phyloP scores from a whole-genome alignment of 495 filamentous ascomycete genomes.

The Daldinia concentrica region DNA sequence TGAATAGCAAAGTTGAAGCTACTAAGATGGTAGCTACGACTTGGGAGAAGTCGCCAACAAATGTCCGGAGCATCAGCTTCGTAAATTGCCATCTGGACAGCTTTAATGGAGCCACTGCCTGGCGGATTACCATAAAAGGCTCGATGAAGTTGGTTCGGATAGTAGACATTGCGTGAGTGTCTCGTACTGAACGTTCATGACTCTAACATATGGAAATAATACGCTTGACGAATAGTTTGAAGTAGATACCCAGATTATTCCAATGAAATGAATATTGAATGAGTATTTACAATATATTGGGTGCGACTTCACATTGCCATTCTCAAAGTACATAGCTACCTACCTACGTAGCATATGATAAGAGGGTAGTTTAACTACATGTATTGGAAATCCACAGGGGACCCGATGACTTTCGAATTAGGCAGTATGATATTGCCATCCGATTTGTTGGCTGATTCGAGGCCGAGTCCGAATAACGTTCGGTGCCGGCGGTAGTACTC shows the following conservation, averaged over 20 bases:
- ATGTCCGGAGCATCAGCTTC: background rate
- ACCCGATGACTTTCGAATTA: background rate
- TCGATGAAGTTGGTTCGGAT: background rate
- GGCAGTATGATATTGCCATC: background rate
- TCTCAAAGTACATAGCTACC: background rate
- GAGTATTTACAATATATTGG: background rate
- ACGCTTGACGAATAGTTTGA: background rate
- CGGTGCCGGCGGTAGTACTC: background rate
- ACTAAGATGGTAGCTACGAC: background rate
- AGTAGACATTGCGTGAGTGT: background rate
- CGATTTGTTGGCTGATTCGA: background rate
- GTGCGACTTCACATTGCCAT: background rate
- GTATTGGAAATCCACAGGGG: background rate
- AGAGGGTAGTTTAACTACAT: background rate
- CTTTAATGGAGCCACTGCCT: background rate
- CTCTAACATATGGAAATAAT: background rate
- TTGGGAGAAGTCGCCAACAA: background rate
- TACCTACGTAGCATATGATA: background rate
- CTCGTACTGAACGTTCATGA: background rate
- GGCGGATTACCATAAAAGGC: background rate
- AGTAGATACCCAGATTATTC: background rate
- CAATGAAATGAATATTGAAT: background rate
- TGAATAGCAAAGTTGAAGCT: background rate
- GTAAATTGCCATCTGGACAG: background rate
- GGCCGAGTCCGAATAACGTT: background rate